Conservation (phyloP, 2,329 filamentous ascomycete genomes). For the Xylariales sp. region DNA sequence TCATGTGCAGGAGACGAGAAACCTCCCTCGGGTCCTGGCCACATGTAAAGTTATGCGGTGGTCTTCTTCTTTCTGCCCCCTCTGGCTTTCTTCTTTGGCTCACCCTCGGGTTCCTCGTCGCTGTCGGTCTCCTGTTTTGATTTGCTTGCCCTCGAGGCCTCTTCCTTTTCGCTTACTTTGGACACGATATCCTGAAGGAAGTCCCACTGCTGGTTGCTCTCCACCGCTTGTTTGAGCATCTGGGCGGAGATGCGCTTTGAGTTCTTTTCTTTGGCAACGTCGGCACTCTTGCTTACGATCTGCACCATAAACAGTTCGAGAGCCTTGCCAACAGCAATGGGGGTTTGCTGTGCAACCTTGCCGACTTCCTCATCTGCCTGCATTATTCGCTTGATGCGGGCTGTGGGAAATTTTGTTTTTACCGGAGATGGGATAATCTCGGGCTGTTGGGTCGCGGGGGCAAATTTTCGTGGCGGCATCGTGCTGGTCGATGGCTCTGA, state of each 20-base stretch:
- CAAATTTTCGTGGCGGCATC: conserved; percentile 36
- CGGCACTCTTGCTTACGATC: conserved; percentile 82
- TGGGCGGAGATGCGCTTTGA: conserved; percentile 86
- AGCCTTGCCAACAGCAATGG: conserved; percentile 92
- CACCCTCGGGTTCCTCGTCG: conserved; percentile 41
- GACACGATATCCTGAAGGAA: conserved; percentile 88
- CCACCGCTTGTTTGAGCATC: conserved; percentile 88
- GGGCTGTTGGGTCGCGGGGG: conserved; percentile 31
- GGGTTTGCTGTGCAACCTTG: conserved; percentile 96
- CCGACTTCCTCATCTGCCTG: conserved; percentile 98
- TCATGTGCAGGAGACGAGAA: too few relatives aligned
- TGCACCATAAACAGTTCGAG: conserved; percentile 97
- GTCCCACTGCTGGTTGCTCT: conserved; percentile 87
- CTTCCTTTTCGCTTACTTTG: conserved; percentile 62
- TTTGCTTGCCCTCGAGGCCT: conserved; percentile 30
- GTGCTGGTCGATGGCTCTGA: conserved; percentile 11
- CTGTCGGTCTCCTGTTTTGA: conserved; percentile 48
- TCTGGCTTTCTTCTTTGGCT: conserved; percentile 41
- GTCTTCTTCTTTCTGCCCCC: conserved; percentile 48
- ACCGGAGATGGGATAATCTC: conserved; percentile 65
- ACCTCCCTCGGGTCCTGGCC: too few relatives aligned
- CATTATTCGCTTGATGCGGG: conserved; percentile 98
- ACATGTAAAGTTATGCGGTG: conserved; percentile 26
- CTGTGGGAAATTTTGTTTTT: conserved; percentile 93
- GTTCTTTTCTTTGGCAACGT: conserved; percentile 74